Base-by-base conservation (phyloP, 352 stramenopile genomes). In the Pelagophyceae sp. region DNA sequence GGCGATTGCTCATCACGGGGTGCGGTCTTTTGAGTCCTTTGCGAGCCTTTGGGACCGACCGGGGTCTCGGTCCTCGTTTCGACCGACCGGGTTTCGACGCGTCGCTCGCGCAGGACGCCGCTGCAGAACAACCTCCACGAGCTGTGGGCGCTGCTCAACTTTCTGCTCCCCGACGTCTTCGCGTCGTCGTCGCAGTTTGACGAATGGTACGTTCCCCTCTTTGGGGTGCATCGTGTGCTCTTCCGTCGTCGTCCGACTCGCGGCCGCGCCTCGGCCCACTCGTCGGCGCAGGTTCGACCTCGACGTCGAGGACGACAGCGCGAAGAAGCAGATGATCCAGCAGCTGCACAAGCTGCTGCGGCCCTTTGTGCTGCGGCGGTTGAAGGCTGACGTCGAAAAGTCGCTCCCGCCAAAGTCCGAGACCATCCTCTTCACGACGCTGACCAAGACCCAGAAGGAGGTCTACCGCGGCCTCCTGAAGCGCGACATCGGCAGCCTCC, bases 131-230 rank as follows among this genome's bases (percentile, higher is more conserved):
- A 99, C 82, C 87, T 99, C 67, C 95, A 98, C 81, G 96, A 99
- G 86, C 87, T 99, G 1, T 99, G 97, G 97, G 96, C 97, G 29
- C 83, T 99, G 78, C 87, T 99, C n/a, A 99, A 99, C 86, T 99
- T 99, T 83, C 87, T 99, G 86, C 81, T 95, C 29, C 91, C 92
- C 0, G 91, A 97, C 79, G 93, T 97, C 19, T 99, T 99, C 83
- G 93, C 89, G 0, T 96, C 93, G 74, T 87, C 93, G 17, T 96
- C 99, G 31, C 94, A 98, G 79, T 99, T 99, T 76, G 96, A 99
- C 83, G 90, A 96, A 77, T 99, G 96, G 94, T 98, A 27, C 27
- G 50, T 27, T 96, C 78, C 95, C 95, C 72, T 85, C n/a, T n/a
- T n/a, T n/a, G n/a, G n/a, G n/a, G n/a, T n/a, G n/a, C n/a, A n/a